These are phyloP conservation scores for Logfia minima DNA, from an alignment of 129 eudicot genomes.

Conservation along the genomic window DNA sequence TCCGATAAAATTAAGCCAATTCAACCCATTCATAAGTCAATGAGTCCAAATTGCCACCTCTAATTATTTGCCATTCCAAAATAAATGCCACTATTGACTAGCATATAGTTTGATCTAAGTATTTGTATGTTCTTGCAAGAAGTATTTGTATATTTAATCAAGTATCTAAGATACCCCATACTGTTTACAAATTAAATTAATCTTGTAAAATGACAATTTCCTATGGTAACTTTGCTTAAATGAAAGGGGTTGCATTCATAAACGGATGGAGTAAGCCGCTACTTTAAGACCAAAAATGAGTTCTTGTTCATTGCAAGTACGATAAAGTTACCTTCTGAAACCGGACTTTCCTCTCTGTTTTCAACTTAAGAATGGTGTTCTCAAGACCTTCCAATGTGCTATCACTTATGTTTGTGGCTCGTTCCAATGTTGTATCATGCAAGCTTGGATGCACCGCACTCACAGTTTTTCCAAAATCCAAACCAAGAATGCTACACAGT, in stretches of 20 bases:
- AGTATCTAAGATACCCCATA: neutral
- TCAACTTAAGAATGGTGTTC: slow-evolving; percentile 56
- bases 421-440: slow-evolving; percentile 48
- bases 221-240: neutral
- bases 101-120: neutral
- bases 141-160: neutral
- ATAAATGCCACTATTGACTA: neutral
- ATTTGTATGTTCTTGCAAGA: too few relatives aligned
- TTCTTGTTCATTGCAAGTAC: too few relatives aligned
- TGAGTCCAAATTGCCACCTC: too few relatives aligned
- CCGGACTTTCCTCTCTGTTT: slow-evolving; percentile 64
- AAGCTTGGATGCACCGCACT: slow-evolving; percentile 77
- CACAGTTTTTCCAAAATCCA: slow-evolving; percentile 66
- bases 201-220: neutral
- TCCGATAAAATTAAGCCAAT: too few relatives aligned
- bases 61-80: neutral
- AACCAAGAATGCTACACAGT: slow-evolving; percentile 57
- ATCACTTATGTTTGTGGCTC: slow-evolving; percentile 69
- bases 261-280: neutral
- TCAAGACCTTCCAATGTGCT: slow-evolving; percentile 61
- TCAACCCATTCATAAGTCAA: too few relatives aligned
- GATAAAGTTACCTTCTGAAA: slow-evolving; percentile 56
- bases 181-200: neutral
- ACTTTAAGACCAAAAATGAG: slow-evolving; percentile 9
- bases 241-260: neutral